Evolutionary conservation across 192 early-diverging fungal genomes (phyloP).

Genomic region (Funneliformis mosseae): DNA sequence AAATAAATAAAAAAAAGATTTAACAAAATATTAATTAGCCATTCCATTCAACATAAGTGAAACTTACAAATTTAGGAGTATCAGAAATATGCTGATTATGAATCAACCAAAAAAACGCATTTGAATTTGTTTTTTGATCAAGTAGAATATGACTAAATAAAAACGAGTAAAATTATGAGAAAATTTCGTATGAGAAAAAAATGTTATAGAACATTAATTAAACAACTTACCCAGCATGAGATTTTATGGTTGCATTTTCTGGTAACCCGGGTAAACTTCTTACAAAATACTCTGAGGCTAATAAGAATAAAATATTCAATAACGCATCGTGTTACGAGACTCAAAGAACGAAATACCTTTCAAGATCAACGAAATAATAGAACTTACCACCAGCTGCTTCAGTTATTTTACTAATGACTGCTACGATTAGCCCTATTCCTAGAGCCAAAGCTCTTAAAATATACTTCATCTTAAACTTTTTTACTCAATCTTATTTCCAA

Average conservation of each 20-base stretch:
- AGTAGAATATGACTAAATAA: not conserved
- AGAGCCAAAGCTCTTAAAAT: not conserved
- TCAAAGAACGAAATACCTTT: not conserved
- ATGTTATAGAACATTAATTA: not conserved
- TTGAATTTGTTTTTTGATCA: not conserved
- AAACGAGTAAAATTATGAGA: not conserved
- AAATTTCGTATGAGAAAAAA: no score
- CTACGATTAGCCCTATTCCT: not conserved
- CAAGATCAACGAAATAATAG: not conserved
- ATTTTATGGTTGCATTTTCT: not conserved
- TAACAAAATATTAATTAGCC: not conserved
- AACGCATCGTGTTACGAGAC: not conserved
- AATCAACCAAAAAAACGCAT: slow-evolving; percentile 29
- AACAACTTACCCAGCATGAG: slow-evolving; percentile 18
- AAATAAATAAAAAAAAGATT: not conserved
- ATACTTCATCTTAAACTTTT: not conserved
- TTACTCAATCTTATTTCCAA: not conserved
- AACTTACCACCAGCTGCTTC: not conserved
- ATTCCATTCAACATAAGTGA: not conserved
- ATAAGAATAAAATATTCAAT: not conserved
- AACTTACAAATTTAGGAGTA: slow-evolving; percentile 19
- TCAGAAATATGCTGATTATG: slow-evolving; percentile 30
- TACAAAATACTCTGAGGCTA: slow-evolving; percentile 24
- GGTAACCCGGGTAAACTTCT: slow-evolving; percentile 13
- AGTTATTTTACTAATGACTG: not conserved